Evolutionary conservation across 2,329 filamentous ascomycete species (phyloP), one percentile per base, ranked within the genome.

Genomic region (Trichoderma oligosporum): DNA sequence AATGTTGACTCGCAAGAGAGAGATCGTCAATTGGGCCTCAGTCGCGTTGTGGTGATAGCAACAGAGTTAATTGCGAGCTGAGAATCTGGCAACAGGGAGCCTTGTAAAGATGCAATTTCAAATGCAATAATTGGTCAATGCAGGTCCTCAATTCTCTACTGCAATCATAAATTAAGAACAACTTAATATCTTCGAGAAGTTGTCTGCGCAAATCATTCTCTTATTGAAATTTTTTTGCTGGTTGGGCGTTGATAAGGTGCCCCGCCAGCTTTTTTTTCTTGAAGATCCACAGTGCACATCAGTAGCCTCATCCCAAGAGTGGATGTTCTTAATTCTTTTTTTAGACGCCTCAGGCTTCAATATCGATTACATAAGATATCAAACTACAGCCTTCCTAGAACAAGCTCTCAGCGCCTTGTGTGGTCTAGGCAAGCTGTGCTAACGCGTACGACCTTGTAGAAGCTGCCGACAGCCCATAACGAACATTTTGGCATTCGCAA

Each of bases 371-470:
- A 53, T 62, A 62, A 73, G 66, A 63, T 66, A 68, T 56, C 67
- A 62, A n/a, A 65, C 61, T 39, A 63, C 68, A 71, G 69, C 71
- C 69, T 71, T 68, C 62, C 64, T 61, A 22, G 45, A n/a, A 11
- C 31, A 31, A 47, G 48, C 47, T 51, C 63, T 62, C 63, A 61
- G 62, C 65, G 63, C 64, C 64, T 67, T 61, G 62, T 65, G 66
- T 69, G n/a, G n/a, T 76, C 74, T 65, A 77, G 75, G 75, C 75
- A 77, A 77, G 75, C 74, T 76, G 68, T 70, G 73, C 74, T 74
- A 73, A 77, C 75, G 74, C 75, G 74, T 76, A 68, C 63, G 66
- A 31, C 41, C 58, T 62, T 64, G 18, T 25, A 38, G 36, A 46
- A 65, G 61, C 65, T 61, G 60, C 64, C 48, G 59, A 49, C 54